phyloP scores from a whole-genome alignment of 139 green algal species.

The Chlorella ohadii region DNA sequence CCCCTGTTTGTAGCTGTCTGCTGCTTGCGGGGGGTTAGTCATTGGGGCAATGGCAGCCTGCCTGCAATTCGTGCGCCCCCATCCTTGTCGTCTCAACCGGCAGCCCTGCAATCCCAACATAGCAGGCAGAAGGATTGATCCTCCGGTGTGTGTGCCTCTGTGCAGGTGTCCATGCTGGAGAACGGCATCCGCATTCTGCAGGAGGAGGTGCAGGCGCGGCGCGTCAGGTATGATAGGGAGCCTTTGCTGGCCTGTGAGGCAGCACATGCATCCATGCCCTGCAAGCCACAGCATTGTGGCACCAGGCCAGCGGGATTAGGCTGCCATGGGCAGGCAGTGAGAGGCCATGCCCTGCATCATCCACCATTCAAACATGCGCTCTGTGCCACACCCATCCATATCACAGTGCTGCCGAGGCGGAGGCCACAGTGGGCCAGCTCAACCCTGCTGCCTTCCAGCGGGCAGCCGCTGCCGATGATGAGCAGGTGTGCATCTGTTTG shows the following conservation, averaged over 20 bases:
- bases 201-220: conserved; percentile 48
- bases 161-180: conserved; percentile 63
- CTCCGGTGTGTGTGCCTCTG: conserved; percentile 7
- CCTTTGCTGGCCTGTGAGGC: neutral
- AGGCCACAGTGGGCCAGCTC: conserved; percentile 52
- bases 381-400: neutral
- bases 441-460: conserved; percentile 68
- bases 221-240: conserved; percentile 23
- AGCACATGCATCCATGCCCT: too few species aligned
- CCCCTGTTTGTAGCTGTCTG: too few species aligned
- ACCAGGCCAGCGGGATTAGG: too few species aligned
- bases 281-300: too few species aligned
- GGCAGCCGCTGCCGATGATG: conserved; percentile 41
- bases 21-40: too few species aligned
- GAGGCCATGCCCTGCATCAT: neutral
- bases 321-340: too few species aligned
- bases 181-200: conserved; percentile 63
- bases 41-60: too few species aligned
- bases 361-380: too few species aligned
- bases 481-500: conserved; percentile 5
- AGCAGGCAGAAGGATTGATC: neutral
- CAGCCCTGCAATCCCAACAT: too few species aligned
- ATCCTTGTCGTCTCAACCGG: too few species aligned
- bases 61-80: too few species aligned
- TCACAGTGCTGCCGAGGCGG: conserved; percentile 42